A percentile compares a stretch with the other conserved stretches of the same genome.
Conservation (phyloP, 805 yeast species). For the Sporopachydermia quercuum region DNA sequence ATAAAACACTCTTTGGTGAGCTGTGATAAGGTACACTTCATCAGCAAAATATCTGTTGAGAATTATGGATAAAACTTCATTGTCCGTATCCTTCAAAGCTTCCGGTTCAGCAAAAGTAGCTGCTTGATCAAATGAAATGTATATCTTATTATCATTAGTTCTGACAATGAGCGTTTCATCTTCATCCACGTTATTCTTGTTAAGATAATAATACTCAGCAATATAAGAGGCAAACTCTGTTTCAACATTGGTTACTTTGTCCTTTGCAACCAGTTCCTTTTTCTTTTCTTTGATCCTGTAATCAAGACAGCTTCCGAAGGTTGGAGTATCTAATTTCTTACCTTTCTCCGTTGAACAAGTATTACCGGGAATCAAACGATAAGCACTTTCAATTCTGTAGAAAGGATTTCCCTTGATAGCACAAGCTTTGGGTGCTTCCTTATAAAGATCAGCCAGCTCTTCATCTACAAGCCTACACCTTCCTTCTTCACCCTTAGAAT, state of each 20-base stretch:
- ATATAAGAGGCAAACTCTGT: slow-evolving; percentile 29
- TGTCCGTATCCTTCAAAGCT: slow-evolving; percentile 22
- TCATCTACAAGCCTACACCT: slow-evolving; percentile 30
- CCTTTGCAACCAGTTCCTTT: slow-evolving; percentile 15
- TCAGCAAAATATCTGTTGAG: slow-evolving; percentile 49
- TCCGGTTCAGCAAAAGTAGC: slow-evolving; percentile 29
- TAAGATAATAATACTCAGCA: slow-evolving; percentile 47
- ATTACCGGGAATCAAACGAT: slow-evolving; percentile 28
- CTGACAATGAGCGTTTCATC: slow-evolving; percentile 55
- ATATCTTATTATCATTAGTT: slow-evolving; percentile 36
- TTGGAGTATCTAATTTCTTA: slow-evolving; percentile 8
- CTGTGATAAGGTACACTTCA: slow-evolving; percentile 38
- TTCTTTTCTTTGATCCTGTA: slow-evolving; percentile 12
- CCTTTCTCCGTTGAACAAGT: slow-evolving; percentile 24
- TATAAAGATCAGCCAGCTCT: slow-evolving; percentile 15
- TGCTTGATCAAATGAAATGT: slow-evolving; percentile 63
- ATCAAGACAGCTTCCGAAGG: slow-evolving; percentile 4
- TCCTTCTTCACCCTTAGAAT: slow-evolving; percentile 16
- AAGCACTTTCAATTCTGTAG: slow-evolving; percentile 21
- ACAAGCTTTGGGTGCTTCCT: slow-evolving; percentile 13
- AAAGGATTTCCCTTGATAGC: slow-evolving; percentile 17
- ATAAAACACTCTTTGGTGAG: slow-evolving; percentile 31
- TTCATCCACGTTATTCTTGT: slow-evolving; percentile 29
- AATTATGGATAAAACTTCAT: slow-evolving; percentile 35
- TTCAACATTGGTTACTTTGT: slow-evolving; percentile 17